phyloP scores from a whole-genome alignment of 1,139 yeast genomes.

The Lodderomyces margitis region DNA sequence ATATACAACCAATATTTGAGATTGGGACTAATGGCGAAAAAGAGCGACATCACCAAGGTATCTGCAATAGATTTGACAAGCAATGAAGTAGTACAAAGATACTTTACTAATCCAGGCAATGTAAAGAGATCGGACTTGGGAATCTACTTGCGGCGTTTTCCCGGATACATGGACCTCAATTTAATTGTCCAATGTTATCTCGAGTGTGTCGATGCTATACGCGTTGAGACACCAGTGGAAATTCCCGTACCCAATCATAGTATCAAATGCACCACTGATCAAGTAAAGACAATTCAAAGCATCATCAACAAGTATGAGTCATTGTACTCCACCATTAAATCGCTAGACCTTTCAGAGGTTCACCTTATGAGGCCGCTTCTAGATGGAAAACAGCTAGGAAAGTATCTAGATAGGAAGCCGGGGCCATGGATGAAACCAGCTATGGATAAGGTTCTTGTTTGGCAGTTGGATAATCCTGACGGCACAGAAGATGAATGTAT shows the following conservation, averaged over 20 bases:
- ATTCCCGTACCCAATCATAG: conserved; percentile 13
- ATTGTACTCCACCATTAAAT: conserved; percentile 27
- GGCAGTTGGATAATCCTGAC: conserved; percentile 76
- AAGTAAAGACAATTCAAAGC: conserved; percentile 8
- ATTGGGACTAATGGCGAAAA: conserved; percentile 71
- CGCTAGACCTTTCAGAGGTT: conserved; percentile 36
- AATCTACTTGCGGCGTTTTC: conserved; percentile 52
- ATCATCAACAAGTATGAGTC: conserved; percentile 29
- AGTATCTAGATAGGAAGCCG: conserved; percentile 55
- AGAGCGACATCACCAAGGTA: conserved; percentile 52
- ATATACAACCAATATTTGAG: conserved; percentile 36
- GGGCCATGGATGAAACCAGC: conserved; percentile 81
- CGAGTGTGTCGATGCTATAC: conserved; percentile 19
- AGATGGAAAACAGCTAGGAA: conserved; percentile 67
- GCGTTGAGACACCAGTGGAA: conserved; percentile 10
- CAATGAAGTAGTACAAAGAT: neutral
- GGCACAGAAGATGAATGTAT: conserved; percentile 54
- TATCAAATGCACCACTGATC: conserved; percentile 8
- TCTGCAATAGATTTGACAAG: conserved; percentile 33
- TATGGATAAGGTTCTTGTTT: conserved; percentile 53
- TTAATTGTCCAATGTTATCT: conserved; percentile 30
- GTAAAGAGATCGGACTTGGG: conserved; percentile 62
- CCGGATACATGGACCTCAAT: conserved; percentile 50
- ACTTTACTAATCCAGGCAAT: conserved; percentile 17
- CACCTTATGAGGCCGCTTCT: conserved; percentile 52